Evolutionary conservation across 352 stramenopile species (phyloP), one percentile per base, ranked within the genome.

Genomic region (Pythium dissotocum): DNA sequence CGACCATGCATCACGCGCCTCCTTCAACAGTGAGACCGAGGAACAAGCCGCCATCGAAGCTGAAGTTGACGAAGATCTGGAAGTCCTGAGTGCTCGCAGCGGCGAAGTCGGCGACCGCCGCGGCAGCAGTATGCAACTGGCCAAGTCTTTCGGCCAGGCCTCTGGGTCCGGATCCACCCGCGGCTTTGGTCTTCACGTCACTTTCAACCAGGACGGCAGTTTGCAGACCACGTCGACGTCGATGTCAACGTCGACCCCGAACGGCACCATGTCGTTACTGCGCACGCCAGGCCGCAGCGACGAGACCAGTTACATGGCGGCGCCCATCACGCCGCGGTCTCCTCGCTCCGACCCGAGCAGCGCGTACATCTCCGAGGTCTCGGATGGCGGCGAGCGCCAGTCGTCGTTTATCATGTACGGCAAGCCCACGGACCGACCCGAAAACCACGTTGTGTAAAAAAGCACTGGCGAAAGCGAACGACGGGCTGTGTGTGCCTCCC

Each of bases 61-160:
- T 53, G 83, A 91, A 62, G 85, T 93, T 48, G 85, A 93, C 61
- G 85, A 93, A 28, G 85, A 88, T 63, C 75, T 93, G 46, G 85
- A 93, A 49, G 82, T 93, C 21, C 71, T 90, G 26, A 93, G 85
- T 68, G 80, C 77, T n/a, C 81, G 80, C 65, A 91, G 83, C 52
- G 78, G 82, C 30, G 82, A 90, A 52, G 77, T 80, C 33, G 72
- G 72, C 58, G 76, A 85, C 42, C 71, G 53, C 18, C 70, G 72
- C 35, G 70, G 78, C 30, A 86, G 69, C 61, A 49, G 40, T 49
- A 33, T 70, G 46, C 58, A 63, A 57, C 62, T 69, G 59, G 63
- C 59, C 33, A 82, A 78, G 54, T 74, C 70, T 26, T 16, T 49
- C 14, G 72, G 55, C 24, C 69, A 69, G 51, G 61, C 71, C 0